A percentile compares a stretch with the other conserved stretches of the same genome.
These are phyloP conservation scores for Pleurotus pulmonarius DNA, from an alignment of 768 basidiomycete species.

Conservation along the genomic window DNA sequence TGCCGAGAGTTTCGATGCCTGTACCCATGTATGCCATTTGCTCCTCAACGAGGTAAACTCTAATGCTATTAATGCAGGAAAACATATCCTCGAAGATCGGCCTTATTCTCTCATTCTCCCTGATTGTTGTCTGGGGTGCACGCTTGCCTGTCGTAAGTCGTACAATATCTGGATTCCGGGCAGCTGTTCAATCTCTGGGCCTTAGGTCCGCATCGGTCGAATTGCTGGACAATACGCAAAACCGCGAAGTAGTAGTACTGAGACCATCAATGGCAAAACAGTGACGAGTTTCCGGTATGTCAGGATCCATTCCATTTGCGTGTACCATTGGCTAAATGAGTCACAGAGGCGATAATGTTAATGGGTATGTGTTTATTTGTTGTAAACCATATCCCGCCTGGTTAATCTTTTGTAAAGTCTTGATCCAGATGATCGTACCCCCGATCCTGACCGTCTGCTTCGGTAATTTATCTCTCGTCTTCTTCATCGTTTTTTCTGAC, in stretches of 20 bases:
- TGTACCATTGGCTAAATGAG: not conserved
- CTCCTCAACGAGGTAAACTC: slow-evolving; percentile 11
- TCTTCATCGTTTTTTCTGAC: not conserved
- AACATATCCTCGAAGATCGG: slow-evolving; percentile 87
- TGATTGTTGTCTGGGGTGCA: slow-evolving; percentile 92
- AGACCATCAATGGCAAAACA: slow-evolving; percentile 70
- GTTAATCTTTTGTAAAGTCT: slow-evolving; percentile 35
- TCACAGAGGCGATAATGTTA: slow-evolving; percentile 90
- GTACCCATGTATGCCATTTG: slow-evolving; percentile 62
- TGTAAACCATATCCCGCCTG: slow-evolving; percentile 6
- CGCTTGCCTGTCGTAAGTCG: slow-evolving; percentile 82
- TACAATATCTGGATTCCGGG: not conserved
- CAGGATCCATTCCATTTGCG: not conserved
- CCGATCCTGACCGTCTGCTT: slow-evolving; percentile 87
- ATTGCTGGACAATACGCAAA: slow-evolving; percentile 98
- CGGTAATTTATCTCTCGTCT: slow-evolving; percentile 38
- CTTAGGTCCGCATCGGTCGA: slow-evolving; percentile 75
- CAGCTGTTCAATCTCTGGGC: not conserved
- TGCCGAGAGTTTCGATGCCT: slow-evolving; percentile 92
- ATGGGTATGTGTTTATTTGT: slow-evolving; percentile 58
- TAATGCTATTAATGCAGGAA: slow-evolving; percentile 43
- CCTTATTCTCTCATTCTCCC: slow-evolving; percentile 89
- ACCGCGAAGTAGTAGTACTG: slow-evolving; percentile 81
- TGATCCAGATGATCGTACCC: slow-evolving; percentile 73
- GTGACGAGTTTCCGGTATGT: slow-evolving; percentile 84